Evolutionary conservation across 2,329 filamentous ascomycete genomes (phyloP), one percentile per base, ranked within the genome.

Genomic region (Pseudocercospora vitis): DNA sequence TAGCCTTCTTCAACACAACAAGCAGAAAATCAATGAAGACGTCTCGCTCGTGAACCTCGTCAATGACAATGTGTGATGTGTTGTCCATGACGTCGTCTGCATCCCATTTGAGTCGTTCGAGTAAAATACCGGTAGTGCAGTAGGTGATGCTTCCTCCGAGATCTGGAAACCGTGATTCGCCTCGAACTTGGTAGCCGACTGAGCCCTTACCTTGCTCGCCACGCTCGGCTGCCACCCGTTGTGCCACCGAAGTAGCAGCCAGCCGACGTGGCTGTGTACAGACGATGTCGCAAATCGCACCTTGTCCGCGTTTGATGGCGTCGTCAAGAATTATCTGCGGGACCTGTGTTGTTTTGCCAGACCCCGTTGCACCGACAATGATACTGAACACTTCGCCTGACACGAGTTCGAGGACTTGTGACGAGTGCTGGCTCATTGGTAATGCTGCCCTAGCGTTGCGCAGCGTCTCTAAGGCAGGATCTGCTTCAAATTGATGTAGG

Each of bases 301-400:
- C 77, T 11, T 56, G 48, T 1, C 70, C 71, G 4, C 58, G 53
- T 5, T 65, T 58, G 39, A 76, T 77, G 2, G 73, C 72, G 50
- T 78, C 63, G n/a, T 80, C 76, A 2, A 81, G 64, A 21, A 81
- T 55, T n/a, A 81, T 76, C 56, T 80, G 78, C n/a, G 78, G 77
- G 7, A 80, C 70, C 63, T 81, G 78, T 4, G 76, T 78, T 45
- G 66, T 74, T 60, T 79, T 79, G 16, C 77, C 76, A 39, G 72
- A 74, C 2, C 75, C 76, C 33, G 75, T 76, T 21, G 74, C 71
- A 14, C 74, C 76, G 44, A 74, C 69, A 52, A 79, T 69, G 42
- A 79, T 74, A 58, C 71, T 75, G 61, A 74, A 76, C 0, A 65
- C 61, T 50, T 76, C 69, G 7, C 69, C 65, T 5, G 71, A 65